Conservation (phyloP, 164 flowering plant species). For the Magnolia kwangsiensis region DNA sequence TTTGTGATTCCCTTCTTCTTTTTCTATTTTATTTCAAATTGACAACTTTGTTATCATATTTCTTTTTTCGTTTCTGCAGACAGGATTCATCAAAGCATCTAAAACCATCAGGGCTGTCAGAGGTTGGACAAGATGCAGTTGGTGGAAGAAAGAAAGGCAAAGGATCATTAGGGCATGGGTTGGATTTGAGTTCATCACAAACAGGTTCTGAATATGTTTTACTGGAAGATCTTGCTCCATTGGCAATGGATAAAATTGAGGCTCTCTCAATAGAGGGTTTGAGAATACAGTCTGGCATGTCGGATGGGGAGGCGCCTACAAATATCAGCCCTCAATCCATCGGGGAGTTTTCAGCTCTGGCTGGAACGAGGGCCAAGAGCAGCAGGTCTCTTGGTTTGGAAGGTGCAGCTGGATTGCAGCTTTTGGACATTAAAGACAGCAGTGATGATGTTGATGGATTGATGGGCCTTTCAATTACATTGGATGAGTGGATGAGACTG, state of each 20-base stretch:
- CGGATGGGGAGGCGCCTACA: constrained; percentile 72
- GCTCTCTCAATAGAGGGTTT: constrained; percentile 91
- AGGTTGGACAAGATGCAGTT: constrained; percentile 24
- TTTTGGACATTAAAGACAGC: constrained; percentile 62
- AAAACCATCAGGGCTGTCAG: constrained; percentile 23
- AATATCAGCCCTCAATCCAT: constrained; percentile 57
- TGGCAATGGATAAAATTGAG: constrained; percentile 93
- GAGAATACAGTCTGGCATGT: constrained; percentile 89
- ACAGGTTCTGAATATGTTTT: constrained; percentile 62
- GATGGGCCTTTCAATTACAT: constrained; percentile 80
- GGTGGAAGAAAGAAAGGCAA: constrained; percentile 24
- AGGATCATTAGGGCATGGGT: constrained; percentile 26
- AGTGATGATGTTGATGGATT: constrained; percentile 71
- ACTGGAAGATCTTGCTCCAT: constrained; percentile 86
- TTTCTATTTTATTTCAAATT: neutral
- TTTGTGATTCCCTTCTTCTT: neutral
- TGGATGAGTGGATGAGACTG: constrained; percentile 92
- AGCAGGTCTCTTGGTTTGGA: constrained; percentile 69
- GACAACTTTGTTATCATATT: constrained; percentile 2
- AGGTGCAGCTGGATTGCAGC: constrained; percentile 73
- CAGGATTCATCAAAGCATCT: constrained; percentile 32
- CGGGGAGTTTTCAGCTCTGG: constrained; percentile 63
- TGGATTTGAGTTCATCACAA: constrained; percentile 27
- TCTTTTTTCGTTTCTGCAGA: constrained; percentile 26
- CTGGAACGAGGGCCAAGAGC: constrained; percentile 43